Percentiles rank a stretch among this genome's conserved stretches.
phyloP scores from a whole-genome alignment of 768 basidiomycete genomes.

The Podaxis mareebaensis region DNA sequence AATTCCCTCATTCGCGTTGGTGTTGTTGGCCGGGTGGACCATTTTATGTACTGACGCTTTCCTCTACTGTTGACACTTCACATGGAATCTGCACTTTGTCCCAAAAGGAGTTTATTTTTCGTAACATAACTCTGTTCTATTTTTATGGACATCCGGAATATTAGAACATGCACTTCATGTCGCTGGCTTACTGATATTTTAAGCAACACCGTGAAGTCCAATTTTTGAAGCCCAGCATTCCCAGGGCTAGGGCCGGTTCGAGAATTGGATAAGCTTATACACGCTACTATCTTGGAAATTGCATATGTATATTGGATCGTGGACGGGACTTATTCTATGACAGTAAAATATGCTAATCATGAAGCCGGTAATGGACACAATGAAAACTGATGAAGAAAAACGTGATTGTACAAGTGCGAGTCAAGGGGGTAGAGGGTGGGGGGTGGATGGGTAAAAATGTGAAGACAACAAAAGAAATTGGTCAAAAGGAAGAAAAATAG shows the following conservation, averaged over 20 bases:
- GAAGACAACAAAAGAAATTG: too few species aligned
- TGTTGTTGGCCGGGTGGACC: slow-evolving; percentile 8
- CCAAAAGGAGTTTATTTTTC: background rate
- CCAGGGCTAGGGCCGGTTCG: background rate
- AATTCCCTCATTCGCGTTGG: background rate
- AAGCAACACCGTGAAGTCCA: too few species aligned
- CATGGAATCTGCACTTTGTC: background rate
- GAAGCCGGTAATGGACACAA: background rate
- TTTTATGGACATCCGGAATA: too few species aligned
- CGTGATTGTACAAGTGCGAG: background rate
- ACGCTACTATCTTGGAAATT: background rate
- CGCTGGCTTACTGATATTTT: too few species aligned
- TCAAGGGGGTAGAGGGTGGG: background rate
- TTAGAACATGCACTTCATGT: too few species aligned
- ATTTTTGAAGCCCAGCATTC: background rate
- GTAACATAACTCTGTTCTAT: too few species aligned
- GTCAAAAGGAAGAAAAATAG: background rate
- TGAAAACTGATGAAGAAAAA: background rate
- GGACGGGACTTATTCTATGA: background rate
- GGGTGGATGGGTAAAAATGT: too few species aligned
- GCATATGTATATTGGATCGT: background rate
- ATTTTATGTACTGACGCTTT: background rate
- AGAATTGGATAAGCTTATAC: background rate
- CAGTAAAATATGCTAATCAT: background rate
- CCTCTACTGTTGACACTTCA: background rate